A percentile compares a stretch with the other conserved stretches of the same genome.
These are phyloP conservation scores for Daucus carota DNA, from an alignment of 129 eudicot species.

Conservation along the genomic window DH1_v3.0 NC_030389.2:37513501-37514000, in stretches of 20 bases:
- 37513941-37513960: not conserved
- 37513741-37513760: not conserved
- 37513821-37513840: not conserved
- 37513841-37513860: not conserved
- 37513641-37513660: too few relatives aligned
- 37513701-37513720: not conserved
- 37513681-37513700: not conserved
- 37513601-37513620: not conserved
- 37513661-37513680: not conserved
- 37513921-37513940: not conserved
- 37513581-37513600: too few relatives aligned
- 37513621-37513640: not conserved
- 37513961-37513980: not conserved
- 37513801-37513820: not conserved
- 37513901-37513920: not conserved
- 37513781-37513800: not conserved
- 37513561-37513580: not conserved
- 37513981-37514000: too few relatives aligned
- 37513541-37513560: not conserved
- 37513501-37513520: not conserved
- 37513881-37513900: not conserved
- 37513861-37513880: not conserved
- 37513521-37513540: not conserved
- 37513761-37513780: not conserved
- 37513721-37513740: not conserved